Percentiles rank a stretch among this genome's conserved stretches.
These are phyloP conservation scores for Dryas integrifolia DNA, from an alignment of 331 rosid genomes.

Conservation along the genomic window DNA sequence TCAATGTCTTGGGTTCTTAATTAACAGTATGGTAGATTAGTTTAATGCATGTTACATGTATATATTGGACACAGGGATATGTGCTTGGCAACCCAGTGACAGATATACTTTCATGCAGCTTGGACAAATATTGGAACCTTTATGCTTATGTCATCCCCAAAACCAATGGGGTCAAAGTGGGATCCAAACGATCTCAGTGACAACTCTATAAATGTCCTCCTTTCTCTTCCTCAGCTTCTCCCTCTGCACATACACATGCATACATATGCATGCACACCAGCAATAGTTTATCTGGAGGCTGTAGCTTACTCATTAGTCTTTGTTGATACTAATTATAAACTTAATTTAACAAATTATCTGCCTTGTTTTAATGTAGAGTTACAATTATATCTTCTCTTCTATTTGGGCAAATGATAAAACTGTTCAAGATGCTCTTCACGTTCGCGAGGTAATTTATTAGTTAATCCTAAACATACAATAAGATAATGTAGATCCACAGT, in stretches of 20 bases:
- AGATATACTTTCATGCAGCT: not conserved
- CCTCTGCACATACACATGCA: no score
- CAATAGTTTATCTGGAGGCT: no score
- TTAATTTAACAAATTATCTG: no score
- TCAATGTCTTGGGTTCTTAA: not conserved
- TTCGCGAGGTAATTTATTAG: not conserved
- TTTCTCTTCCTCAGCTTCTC: not conserved
- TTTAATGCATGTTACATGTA: not conserved
- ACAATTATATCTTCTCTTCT: not conserved
- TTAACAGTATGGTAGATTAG: not conserved
- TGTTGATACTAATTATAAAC: no score
- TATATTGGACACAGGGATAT: conserved; percentile 18
- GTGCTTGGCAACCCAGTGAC: conserved; percentile 20
- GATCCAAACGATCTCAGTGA: not conserved
- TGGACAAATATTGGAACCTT: not conserved
- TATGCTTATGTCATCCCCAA: not conserved
- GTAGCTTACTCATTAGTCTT: no score
- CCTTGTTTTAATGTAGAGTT: not conserved
- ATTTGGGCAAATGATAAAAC: conserved; percentile 19
- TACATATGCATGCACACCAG: not conserved
- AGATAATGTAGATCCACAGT: no score
- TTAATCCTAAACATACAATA: not conserved
- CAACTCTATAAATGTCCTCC: not conserved
- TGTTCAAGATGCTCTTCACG: conserved; percentile 21
- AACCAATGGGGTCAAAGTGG: not conserved